Evolutionary conservation across 495 filamentous ascomycete species (phyloP), one percentile per base, ranked within the genome.

Genomic region (Tuber borchii): DNA sequence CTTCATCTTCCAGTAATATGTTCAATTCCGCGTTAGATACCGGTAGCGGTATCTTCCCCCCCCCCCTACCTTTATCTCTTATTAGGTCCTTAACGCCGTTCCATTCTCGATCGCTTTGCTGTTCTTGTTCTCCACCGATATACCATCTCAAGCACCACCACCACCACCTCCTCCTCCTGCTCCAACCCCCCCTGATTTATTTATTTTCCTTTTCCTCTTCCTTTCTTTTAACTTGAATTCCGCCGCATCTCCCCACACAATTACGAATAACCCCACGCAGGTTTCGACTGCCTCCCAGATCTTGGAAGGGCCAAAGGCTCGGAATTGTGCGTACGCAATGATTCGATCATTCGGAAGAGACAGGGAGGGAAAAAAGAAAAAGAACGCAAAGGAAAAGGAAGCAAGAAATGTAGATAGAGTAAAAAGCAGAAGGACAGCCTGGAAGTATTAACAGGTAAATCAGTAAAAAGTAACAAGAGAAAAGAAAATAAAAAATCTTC

Each of bases 271-370:
- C 72, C 70, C 78, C 76, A 79, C 70, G 73, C 76, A 76, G 51
- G 70, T 26, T 71, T 68, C 42, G 56, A 61, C 73, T 56, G 68
- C 72, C 72, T 79, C 69, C 70, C 40, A 79, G 78, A 79, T 79
- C 78, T 79, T 77, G 78, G 78, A 73, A 79, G 70, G n/a, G 61
- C 77, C 70, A 79, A 43, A 73, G 51, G 61, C 43, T 69, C 73
- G 71, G 71, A 73, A 46, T 22, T 48, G 8, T 61, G 14, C 56
- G n/a, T 31, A 37, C 46, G 65, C 39, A 77, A 68, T 78, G n/a
- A 61, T 61, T 61, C 56, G 56, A 61, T 26, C 56, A 31, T 61
- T 61, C 56, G 56, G 56, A 31, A 61, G 56, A 31, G 56, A 31
- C 56, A 61, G 56, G 56, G n/a, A 61, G 16, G 56, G 4, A 16